A percentile compares a stretch with the other conserved stretches of the same genome.
These are phyloP conservation scores for Yamadazyma triangularis DNA, from an alignment of 1,139 yeast genomes.

Conservation along the genomic window DNA sequence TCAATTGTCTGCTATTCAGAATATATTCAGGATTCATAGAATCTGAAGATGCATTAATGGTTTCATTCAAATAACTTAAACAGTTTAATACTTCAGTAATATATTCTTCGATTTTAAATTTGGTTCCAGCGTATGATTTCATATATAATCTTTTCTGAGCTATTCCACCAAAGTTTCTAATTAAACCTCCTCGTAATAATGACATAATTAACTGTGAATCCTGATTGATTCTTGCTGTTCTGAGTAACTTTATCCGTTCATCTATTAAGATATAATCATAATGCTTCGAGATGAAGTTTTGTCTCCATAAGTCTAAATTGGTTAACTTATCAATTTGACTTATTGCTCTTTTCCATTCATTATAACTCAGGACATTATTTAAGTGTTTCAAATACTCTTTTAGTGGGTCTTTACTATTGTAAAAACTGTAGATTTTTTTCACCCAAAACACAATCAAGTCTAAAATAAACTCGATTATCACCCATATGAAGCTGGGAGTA, in stretches of 20 bases:
- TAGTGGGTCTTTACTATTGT: constrained; percentile 37
- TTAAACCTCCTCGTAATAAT: constrained; percentile 72
- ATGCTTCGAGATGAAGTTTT: constrained; percentile 74
- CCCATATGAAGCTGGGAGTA: constrained; percentile 62
- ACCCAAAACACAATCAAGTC: constrained; percentile 64
- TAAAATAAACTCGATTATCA: constrained; percentile 49
- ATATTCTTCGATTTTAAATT: constrained; percentile 81
- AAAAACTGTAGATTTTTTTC: constrained; percentile 31
- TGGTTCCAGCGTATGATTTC: constrained; percentile 84
- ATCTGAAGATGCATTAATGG: constrained; percentile 20
- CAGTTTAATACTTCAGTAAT: constrained; percentile 71
- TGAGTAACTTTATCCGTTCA: constrained; percentile 61
- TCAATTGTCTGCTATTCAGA: constrained; percentile 54
- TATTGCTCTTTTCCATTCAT: constrained; percentile 61
- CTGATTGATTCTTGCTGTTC: constrained; percentile 57
- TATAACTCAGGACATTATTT: constrained; percentile 43
- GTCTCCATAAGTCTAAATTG: constrained; percentile 78
- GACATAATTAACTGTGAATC: constrained; percentile 61
- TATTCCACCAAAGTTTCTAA: constrained; percentile 90
- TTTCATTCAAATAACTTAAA: constrained; percentile 50
- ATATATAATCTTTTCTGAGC: constrained; percentile 75
- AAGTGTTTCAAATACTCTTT: constrained; percentile 36
- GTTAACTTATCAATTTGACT: constrained; percentile 59
- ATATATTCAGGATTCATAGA: constrained; percentile 28
- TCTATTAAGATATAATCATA: constrained; percentile 83